phyloP scores from a whole-genome alignment of 306 rosid species.

The Carpinus fangiana region DNA sequence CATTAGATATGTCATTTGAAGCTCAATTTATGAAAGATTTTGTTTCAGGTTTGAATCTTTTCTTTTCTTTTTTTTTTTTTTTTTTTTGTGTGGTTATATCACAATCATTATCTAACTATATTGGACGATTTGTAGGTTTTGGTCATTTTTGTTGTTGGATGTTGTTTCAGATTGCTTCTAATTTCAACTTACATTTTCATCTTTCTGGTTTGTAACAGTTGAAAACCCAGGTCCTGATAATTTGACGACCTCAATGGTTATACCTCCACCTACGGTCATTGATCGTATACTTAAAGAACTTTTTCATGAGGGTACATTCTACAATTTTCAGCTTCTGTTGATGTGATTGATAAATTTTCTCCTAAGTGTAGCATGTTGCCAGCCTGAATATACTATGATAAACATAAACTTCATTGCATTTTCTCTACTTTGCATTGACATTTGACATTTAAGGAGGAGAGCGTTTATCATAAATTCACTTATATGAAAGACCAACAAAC shows the following conservation, averaged over 20 bases:
- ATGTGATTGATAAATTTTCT: background rate
- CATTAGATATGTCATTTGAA: slow-evolving; percentile 77
- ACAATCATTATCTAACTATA: background rate
- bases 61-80: slow-evolving; percentile 5
- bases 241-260: slow-evolving; percentile 62
- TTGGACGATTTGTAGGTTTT: slow-evolving; percentile 23
- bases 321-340: slow-evolving; percentile 31
- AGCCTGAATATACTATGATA: background rate
- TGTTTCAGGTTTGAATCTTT: slow-evolving; percentile 73
- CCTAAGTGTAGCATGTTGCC: background rate
- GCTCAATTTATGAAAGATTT: slow-evolving; percentile 95
- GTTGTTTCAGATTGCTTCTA: slow-evolving; percentile 16
- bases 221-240: slow-evolving; percentile 76
- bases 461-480: background rate
- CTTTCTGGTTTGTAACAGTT: slow-evolving; percentile 51
- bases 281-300: slow-evolving; percentile 93
- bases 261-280: slow-evolving; percentile 88
- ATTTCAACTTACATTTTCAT: slow-evolving; percentile 18
- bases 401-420: background rate
- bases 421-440: background rate
- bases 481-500: background rate
- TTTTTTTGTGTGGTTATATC: slow-evolving; percentile 10
- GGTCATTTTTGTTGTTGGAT: slow-evolving; percentile 30
- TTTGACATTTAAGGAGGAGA: background rate
- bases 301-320: slow-evolving; percentile 69